A percentile compares a stretch with the other conserved stretches of the same genome.
Conservation (phyloP, 208 protist genomes). For the Acanthamoeba healyi region DNA sequence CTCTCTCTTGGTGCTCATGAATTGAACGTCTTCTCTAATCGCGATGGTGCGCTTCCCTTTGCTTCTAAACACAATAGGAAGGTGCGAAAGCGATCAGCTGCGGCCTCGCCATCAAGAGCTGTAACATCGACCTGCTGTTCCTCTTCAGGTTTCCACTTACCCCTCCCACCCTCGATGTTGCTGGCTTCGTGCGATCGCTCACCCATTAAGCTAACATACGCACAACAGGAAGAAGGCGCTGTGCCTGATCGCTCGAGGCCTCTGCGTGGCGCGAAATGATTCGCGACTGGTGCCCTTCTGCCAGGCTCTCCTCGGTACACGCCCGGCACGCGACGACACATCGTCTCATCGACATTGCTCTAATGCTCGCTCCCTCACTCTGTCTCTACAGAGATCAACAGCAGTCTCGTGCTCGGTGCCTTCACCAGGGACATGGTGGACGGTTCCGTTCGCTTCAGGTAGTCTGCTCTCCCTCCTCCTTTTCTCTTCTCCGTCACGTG, state of each 20-base stretch:
- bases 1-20: too few species aligned
- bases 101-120: conserved; percentile 35
- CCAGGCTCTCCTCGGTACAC: conserved; percentile 37
- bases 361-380: background rate
- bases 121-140: conserved; percentile 6
- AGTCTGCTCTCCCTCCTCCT: background rate
- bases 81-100: conserved; percentile 15
- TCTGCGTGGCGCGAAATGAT: background rate
- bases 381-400: conserved; percentile 22
- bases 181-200: too few species aligned
- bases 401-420: background rate
- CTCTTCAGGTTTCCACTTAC: background rate
- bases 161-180: background rate
- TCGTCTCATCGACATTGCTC: background rate
- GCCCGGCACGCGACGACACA: too few species aligned
- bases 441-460: conserved; percentile 14
- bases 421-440: conserved; percentile 25
- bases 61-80: too few species aligned
- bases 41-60: too few species aligned
- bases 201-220: too few species aligned
- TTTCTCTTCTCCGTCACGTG: background rate
- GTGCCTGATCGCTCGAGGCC: background rate
- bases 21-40: too few species aligned
- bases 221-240: background rate
- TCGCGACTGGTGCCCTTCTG: background rate